Percentiles rank a stretch among this genome's conserved stretches.
phyloP scores from a whole-genome alignment of 768 basidiomycete genomes.

The Harrya chromipes region DNA sequence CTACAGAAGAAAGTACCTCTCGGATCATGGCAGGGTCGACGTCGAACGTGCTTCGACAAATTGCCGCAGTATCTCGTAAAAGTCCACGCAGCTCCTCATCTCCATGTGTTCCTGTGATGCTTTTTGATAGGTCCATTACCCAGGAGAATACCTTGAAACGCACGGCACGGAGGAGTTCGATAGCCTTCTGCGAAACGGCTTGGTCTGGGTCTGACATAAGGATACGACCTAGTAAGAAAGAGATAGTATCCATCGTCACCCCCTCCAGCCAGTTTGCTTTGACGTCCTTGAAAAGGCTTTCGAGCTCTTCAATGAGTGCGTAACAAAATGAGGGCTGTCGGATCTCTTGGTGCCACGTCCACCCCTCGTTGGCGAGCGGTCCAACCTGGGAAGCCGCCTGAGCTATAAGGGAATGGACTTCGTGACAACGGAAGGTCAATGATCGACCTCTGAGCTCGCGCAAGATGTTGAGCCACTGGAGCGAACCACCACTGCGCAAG shows the following conservation, averaged over 20 bases:
- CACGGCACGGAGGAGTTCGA: constrained; percentile 30
- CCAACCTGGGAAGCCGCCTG: constrained; percentile 48
- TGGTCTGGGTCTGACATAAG: constrained; percentile 24
- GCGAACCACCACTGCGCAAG: constrained; percentile 40
- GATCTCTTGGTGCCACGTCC: constrained; percentile 43
- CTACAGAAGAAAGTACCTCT: constrained; percentile 15
- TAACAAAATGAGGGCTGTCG: constrained; percentile 31
- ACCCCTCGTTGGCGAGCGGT: constrained; percentile 9
- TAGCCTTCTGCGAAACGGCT: constrained; percentile 14
- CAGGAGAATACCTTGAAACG: constrained; percentile 36
- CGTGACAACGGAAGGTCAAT: constrained; percentile 38
- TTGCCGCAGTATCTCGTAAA: constrained; percentile 36
- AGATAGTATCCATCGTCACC: constrained; percentile 31
- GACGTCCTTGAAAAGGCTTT: constrained; percentile 34
- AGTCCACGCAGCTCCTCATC: constrained; percentile 20
- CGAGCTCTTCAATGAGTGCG: constrained; percentile 36
- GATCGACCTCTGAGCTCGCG: constrained; percentile 41
- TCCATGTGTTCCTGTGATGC: constrained; percentile 12
- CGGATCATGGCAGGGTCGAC: constrained; percentile 13
- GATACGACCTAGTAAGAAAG: constrained; percentile 36
- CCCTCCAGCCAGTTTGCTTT: constrained; percentile 41
- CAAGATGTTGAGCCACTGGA: constrained; percentile 53
- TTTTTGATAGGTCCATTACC: constrained; percentile 33
- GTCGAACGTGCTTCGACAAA: constrained; percentile 37
- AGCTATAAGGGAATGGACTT: constrained; percentile 40